These are phyloP conservation scores for Fusarium camptoceras DNA, from an alignment of 2,329 filamentous ascomycete species.

Conservation along the genomic window DNA sequence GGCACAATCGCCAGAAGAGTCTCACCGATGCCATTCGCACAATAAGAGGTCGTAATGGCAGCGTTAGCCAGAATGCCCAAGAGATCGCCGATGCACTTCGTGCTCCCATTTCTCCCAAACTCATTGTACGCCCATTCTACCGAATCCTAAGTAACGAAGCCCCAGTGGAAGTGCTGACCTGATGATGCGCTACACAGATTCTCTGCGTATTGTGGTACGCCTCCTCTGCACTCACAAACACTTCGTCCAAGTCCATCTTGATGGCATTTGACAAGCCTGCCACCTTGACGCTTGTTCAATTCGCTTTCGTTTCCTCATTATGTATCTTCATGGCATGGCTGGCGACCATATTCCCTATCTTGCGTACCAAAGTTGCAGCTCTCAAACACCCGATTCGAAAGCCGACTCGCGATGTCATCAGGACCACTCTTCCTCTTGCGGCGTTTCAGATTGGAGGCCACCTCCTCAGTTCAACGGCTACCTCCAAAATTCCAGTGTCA, in stretches of 20 bases:
- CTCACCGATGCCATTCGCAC: constrained; percentile 87
- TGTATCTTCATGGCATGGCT: constrained; percentile 85
- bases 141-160: constrained; percentile 22
- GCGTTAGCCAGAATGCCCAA: constrained; percentile 91
- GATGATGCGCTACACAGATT: constrained; percentile 63
- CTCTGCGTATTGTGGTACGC: constrained; percentile 94
- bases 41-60: constrained; percentile 83
- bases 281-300: constrained; percentile 92
- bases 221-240: constrained; percentile 95
- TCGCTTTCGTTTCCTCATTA: constrained; percentile 89
- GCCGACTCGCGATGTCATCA: constrained; percentile 84
- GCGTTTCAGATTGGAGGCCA: constrained; percentile 94
- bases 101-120: constrained; percentile 87
- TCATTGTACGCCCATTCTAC: constrained; percentile 73
- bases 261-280: constrained; percentile 91
- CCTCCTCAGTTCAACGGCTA: constrained; percentile 92
- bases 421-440: constrained; percentile 89
- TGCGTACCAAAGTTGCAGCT: constrained; percentile 79
- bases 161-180: constrained; percentile 37
- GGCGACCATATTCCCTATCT: constrained; percentile 75
- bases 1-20: constrained; percentile 84
- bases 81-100: constrained; percentile 92
- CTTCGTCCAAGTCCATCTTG: constrained; percentile 96
- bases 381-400: constrained; percentile 85
- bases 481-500: constrained; percentile 93